phyloP scores from a whole-genome alignment of 2,329 filamentous ascomycete species.

The Trichoderma guizhouense region DNA sequence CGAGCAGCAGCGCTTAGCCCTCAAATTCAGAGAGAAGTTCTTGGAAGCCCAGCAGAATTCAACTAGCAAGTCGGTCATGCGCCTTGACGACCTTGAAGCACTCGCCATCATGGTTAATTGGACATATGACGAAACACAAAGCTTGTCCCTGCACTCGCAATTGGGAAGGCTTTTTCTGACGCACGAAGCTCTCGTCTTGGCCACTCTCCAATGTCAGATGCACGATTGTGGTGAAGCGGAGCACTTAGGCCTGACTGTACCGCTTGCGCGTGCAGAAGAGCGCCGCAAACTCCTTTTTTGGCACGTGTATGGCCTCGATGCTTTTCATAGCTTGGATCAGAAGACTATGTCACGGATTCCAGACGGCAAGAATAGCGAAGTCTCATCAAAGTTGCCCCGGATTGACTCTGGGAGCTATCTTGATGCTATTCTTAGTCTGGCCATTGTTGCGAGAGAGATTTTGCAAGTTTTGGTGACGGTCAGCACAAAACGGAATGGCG shows the following conservation, averaged over 20 bases:
- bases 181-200: slow-evolving; percentile 1
- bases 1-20: background rate
- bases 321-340: slow-evolving; percentile 2
- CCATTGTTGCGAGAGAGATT: slow-evolving; percentile 3
- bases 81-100: slow-evolving; percentile 1
- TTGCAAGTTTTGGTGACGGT: background rate
- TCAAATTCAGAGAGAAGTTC: background rate
- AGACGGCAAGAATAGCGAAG: background rate
- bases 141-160: background rate
- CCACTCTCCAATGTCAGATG: background rate
- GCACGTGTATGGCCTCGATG: slow-evolving; percentile 6
- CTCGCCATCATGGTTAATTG: background rate
- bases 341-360: background rate
- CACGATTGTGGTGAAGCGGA: background rate
- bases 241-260: background rate
- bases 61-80: background rate
- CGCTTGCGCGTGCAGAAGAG: background rate
- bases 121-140: background rate
- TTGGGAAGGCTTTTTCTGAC: background rate
- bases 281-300: background rate
- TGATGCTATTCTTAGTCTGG: background rate
- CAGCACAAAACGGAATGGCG: background rate
- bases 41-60: background rate
- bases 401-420: slow-evolving; percentile 3
- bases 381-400: background rate